phyloP scores from a whole-genome alignment of 2,329 filamentous ascomycete genomes.

The Sporothrix globosa region DNA sequence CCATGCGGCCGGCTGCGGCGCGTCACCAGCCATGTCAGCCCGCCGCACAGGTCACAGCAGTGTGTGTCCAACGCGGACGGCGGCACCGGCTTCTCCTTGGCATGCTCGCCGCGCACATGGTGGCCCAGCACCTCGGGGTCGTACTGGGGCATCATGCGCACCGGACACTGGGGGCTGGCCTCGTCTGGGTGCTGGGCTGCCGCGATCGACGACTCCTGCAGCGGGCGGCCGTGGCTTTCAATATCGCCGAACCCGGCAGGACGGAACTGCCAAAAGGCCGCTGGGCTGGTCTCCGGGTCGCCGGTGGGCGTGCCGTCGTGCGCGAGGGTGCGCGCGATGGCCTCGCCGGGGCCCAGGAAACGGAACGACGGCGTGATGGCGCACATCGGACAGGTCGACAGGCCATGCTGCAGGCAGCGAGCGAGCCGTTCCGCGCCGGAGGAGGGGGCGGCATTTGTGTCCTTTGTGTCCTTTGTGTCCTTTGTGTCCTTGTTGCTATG shows the following conservation, averaged over 20 bases:
- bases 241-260: conserved; percentile 2
- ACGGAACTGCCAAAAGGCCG: not conserved
- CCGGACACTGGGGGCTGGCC: not conserved
- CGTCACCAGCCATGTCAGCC: conserved; percentile 28
- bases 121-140: conserved; percentile 28
- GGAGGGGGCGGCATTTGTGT: not conserved
- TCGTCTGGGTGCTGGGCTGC: conserved; percentile 30
- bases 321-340: not conserved
- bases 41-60: conserved; percentile 20
- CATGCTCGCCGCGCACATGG: not conserved
- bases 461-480: not conserved
- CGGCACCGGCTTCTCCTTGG: not conserved
- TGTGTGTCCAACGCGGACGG: not conserved
- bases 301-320: not conserved
- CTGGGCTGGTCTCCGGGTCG: not conserved
- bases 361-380: conserved; percentile 30
- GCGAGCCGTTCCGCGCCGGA: not conserved
- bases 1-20: conserved; percentile 13
- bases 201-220: not conserved
- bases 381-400: conserved; percentile 31
- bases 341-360: conserved; percentile 29
- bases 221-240: not conserved
- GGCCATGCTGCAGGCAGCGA: conserved; percentile 25
- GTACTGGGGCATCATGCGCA: conserved; percentile 22
- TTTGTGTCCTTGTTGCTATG: too few relatives aligned